Conservation (phyloP, 805 yeast genomes). For the Metschnikowia dekortorum region DNA sequence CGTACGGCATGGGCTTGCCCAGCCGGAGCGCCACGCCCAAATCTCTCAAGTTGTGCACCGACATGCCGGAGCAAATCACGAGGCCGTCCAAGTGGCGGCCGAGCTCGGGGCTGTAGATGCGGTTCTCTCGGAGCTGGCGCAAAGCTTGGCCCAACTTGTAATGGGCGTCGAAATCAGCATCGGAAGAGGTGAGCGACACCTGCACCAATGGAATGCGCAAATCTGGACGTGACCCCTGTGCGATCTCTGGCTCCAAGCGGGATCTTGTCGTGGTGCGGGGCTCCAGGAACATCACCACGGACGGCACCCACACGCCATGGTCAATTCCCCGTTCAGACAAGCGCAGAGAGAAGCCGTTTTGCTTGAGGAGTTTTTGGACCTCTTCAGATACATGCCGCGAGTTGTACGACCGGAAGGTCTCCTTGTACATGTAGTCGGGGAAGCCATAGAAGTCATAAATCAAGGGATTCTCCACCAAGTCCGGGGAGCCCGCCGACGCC, state of each 20-base stretch:
- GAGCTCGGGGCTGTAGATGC: constrained; percentile 26
- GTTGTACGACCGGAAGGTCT: constrained; percentile 52
- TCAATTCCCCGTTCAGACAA: constrained; percentile 63
- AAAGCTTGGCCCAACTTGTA: constrained; percentile 55
- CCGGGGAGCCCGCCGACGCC: constrained; percentile 14
- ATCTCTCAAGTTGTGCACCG: constrained; percentile 71
- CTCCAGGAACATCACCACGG: constrained; percentile 58
- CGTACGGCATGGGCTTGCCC: constrained; percentile 42
- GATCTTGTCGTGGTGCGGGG: constrained; percentile 11
- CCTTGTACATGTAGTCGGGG: constrained; percentile 59
- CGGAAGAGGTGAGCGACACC: constrained; percentile 43
- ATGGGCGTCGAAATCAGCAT: constrained; percentile 38
- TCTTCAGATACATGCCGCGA: constrained; percentile 41
- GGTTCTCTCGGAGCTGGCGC: constrained; percentile 44
- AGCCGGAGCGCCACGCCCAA: constrained; percentile 23
- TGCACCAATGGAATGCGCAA: constrained; percentile 46
- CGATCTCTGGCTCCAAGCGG: not conserved
- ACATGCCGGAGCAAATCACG: constrained; percentile 69
- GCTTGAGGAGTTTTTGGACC: constrained; percentile 38
- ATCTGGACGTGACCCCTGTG: constrained; percentile 25
- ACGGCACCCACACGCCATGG: constrained; percentile 82
- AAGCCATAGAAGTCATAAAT: constrained; percentile 76
- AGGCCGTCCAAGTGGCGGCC: constrained; percentile 29
- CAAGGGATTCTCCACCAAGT: constrained; percentile 42
- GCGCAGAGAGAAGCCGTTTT: constrained; percentile 41